Conservation (phyloP, 192 early-diverging fungal genomes). For the Coemansia javaensis region DNA sequence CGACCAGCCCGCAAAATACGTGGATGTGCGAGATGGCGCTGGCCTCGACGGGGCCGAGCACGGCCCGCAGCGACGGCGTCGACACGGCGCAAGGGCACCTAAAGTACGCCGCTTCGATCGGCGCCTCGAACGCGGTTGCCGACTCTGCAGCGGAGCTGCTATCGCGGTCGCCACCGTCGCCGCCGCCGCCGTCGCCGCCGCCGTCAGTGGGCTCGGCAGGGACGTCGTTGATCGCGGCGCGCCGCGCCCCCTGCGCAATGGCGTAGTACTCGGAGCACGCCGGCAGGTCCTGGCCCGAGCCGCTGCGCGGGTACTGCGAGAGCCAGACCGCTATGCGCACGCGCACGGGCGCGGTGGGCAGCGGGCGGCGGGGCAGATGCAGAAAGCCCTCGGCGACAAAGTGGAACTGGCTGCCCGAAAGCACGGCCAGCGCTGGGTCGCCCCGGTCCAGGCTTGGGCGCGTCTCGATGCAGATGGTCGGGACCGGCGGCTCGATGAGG, state of each 20-base stretch:
- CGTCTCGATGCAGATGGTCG: conserved; percentile 26
- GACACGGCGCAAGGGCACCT: conserved; percentile 34
- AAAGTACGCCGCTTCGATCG: conserved; percentile 33
- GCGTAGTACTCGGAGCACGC: conserved; percentile 10
- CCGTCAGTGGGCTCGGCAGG: background rate
- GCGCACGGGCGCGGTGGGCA: background rate
- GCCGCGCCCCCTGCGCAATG: conserved; percentile 12
- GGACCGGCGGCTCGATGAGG: conserved; percentile 18
- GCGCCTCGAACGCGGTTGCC: conserved; percentile 29
- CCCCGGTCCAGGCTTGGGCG: conserved; percentile 20
- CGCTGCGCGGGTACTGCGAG: conserved; percentile 15
- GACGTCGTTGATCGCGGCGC: too few species aligned
- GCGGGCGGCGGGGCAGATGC: conserved; percentile 5
- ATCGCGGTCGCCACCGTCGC: background rate
- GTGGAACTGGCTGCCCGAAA: conserved; percentile 39
- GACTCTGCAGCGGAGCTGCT: conserved; percentile 6
- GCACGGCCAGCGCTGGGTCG: conserved; percentile 12
- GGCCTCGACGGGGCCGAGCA: conserved; percentile 24
- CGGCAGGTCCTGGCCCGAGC: conserved; percentile 10
- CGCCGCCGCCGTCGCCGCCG: background rate
- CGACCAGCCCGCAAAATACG: conserved; percentile 29
- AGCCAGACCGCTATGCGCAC: conserved; percentile 35
- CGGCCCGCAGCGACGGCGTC: conserved; percentile 17
- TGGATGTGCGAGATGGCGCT: conserved; percentile 19
- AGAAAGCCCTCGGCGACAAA: conserved; percentile 42